Evolutionary conservation across 176 grass and related monocot genomes (phyloP).

Genomic region (Bromus sterilis): DNA sequence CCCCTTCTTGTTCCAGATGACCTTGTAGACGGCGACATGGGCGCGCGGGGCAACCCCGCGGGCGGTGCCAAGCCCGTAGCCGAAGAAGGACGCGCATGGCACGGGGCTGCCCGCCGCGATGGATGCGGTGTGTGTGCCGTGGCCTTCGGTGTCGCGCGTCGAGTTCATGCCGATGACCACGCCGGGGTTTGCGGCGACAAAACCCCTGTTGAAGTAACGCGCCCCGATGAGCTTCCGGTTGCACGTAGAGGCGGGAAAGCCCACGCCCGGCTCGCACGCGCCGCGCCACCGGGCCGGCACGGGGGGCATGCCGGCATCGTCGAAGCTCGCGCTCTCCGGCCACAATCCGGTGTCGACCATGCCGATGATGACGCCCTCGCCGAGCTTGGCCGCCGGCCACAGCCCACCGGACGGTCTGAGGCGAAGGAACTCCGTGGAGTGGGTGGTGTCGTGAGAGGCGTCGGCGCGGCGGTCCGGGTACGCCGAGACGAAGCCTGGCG

Average conservation of each 20-base stretch:
- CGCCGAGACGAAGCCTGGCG: conserved; percentile 24
- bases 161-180: conserved; percentile 40
- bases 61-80: conserved; percentile 41
- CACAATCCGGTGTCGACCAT: conserved; percentile 41
- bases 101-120: conserved; percentile 42
- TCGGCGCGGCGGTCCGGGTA: conserved; percentile 5
- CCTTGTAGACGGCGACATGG: conserved; percentile 70
- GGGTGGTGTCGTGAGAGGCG: conserved; percentile 32
- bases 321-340: conserved; percentile 49
- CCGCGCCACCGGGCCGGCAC: conserved; percentile 39
- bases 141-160: conserved; percentile 47
- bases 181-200: conserved; percentile 23
- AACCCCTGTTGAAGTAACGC: conserved; percentile 51
- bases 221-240: conserved; percentile 86
- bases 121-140: conserved; percentile 68
- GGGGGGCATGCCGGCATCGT: conserved; percentile 18
- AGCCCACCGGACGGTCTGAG: not conserved
- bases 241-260: conserved; percentile 36
- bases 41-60: conserved; percentile 47
- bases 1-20: conserved; percentile 19
- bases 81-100: conserved; percentile 45
- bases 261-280: conserved; percentile 27
- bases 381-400: conserved; percentile 35
- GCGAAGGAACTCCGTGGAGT: conserved; percentile 36
- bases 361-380: conserved; percentile 45